Percentiles rank a stretch among this genome's conserved stretches.
These are phyloP conservation scores for Spergularia marina DNA, from an alignment of 148 eudicot species.

Conservation along the genomic window DNA sequence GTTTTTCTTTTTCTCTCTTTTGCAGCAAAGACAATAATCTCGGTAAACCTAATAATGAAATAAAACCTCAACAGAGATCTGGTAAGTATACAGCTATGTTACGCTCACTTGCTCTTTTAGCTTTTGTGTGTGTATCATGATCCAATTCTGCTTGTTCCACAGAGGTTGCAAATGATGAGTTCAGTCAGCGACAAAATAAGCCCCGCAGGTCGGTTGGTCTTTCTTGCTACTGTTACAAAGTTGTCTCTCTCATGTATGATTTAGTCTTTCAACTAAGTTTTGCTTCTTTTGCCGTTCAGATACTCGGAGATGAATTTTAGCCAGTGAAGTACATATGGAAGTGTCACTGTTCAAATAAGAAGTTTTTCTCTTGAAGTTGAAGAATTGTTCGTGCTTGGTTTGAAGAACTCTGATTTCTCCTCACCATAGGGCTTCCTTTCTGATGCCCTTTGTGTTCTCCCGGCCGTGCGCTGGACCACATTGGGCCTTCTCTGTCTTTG, in stretches of 20 bases:
- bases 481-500: constrained; percentile 53
- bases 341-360: constrained; percentile 40
- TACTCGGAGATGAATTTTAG: constrained; percentile 93
- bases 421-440: constrained; percentile 24
- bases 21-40: constrained; percentile 71
- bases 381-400: constrained; percentile 24
- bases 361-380: constrained; percentile 27
- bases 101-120: constrained; percentile 9
- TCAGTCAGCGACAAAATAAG: constrained; percentile 75
- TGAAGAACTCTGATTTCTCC: constrained; percentile 21
- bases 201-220: constrained; percentile 65
- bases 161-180: constrained; percentile 65
- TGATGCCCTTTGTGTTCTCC: constrained; percentile 65
- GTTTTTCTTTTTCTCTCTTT: constrained; percentile 17
- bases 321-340: constrained; percentile 51
- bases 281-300: constrained; percentile 40
- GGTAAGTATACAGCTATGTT: constrained; percentile 39
- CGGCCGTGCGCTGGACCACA: constrained; percentile 51
- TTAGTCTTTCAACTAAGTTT: neutral
- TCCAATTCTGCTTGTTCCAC: constrained; percentile 16
- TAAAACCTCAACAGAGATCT: constrained; percentile 56
- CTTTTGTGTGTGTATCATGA: constrained; percentile 9
- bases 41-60: constrained; percentile 43
- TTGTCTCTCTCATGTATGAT: neutral
- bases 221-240: neutral